Base-by-base conservation (phyloP, 768 basidiomycete species). In the Serendipita sp. region DNA sequence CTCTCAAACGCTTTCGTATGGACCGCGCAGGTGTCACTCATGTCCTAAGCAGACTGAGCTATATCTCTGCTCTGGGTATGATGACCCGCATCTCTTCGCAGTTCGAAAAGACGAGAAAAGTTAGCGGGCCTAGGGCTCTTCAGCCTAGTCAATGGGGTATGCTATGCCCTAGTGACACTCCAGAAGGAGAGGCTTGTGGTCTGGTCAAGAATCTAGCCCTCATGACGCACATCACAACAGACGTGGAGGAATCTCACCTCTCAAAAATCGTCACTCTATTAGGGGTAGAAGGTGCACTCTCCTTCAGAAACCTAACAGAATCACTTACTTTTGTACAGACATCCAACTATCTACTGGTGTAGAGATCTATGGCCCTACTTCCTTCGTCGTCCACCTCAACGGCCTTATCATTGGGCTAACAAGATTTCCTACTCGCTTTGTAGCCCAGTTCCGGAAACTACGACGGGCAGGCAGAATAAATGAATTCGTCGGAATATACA, bases 111-210 rank as follows among this genome's bases (percentile, higher is more conserved):
- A 98, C 96, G 22, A 78, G 96, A 64, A 99, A 99, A 73, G 96
- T 99, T 64, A 95, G 91, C 67, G 96, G 96, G 43, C 96, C 96
- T 31, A 83, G 96, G 68, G 94, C 95, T 22, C 74, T 99, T 64
- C 96, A 99, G 71, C 95, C 96, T 3, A 90, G 87, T 79, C 96
- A 99, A 74, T 99, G 96, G 96, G 96, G 96, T 41, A 90, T 99
- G 77, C 77, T 98, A 20, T 99, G 96, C 75, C 91, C 96, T 0
- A 92, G 90, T 71, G 96, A 99, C 73, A 99, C 96, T 0, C 96
- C 96, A 0, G 96, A 99, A 84, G 96, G 96, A 71, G 96, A 99
- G 75, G 96, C 96, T 17, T 99, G 96, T 70, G 96, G 96, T 26
- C 76, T 99, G 64, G 96, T 99, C 50, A 99, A 99, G 77, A 99